Evolutionary conservation across 768 basidiomycete species (phyloP).

Genomic region (Mycena chlorophos): DNA sequence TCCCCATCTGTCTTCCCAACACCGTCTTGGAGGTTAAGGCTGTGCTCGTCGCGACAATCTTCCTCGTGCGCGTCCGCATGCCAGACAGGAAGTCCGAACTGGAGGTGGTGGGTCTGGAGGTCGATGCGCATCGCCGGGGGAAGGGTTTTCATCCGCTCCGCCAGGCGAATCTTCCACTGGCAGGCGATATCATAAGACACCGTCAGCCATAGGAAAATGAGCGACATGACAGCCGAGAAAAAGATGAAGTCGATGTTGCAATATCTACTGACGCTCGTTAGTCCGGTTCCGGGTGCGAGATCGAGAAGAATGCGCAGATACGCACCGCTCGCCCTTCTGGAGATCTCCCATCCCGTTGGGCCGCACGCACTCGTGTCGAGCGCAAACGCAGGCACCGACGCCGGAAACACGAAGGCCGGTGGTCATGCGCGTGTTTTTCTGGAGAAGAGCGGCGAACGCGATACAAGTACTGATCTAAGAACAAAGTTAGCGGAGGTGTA

Average conservation of each 20-base stretch:
- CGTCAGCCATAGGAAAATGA: not conserved
- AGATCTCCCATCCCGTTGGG: no score
- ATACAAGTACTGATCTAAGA: conserved; percentile 13
- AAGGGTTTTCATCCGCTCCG: not conserved
- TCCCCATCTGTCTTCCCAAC: conserved; percentile 32
- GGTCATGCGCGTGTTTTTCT: conserved; percentile 7
- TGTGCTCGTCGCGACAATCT: conserved; percentile 27
- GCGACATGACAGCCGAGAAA: not conserved
- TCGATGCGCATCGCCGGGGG: not conserved
- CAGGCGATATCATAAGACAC: conserved; percentile 1
- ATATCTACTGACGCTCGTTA: conserved; percentile 4
- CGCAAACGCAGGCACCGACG: no score
- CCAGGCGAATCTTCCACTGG: not conserved
- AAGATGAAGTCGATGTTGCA: conserved; percentile 11
- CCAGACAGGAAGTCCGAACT: conserved; percentile 32
- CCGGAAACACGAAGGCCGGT: conserved; percentile 9
- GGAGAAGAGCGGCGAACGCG: conserved; percentile 1
- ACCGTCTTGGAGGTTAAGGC: conserved; percentile 24
- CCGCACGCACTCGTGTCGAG: no score
- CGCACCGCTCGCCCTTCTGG: conserved; percentile 15
- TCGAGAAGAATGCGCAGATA: not conserved
- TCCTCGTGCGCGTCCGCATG: conserved; percentile 30
- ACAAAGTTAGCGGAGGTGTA: not conserved
- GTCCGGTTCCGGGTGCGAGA: no score
- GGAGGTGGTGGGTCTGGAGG: conserved; percentile 16